A percentile compares a stretch with the other conserved stretches of the same genome.
Conservation (phyloP, 441 rosid species). For the Pelargonium australe region DNA sequence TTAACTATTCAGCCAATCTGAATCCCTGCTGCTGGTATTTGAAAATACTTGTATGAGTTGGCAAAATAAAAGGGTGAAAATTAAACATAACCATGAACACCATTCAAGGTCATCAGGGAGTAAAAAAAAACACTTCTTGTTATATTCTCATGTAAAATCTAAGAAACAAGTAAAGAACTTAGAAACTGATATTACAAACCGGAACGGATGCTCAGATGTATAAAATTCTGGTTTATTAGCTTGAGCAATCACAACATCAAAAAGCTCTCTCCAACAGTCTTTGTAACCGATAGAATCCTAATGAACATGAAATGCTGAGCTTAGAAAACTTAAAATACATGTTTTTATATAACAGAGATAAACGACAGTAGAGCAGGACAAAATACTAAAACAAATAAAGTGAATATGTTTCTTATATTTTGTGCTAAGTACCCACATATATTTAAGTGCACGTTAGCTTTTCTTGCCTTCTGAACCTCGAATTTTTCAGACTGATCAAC, state of each 20-base stretch:
- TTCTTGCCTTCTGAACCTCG: too few species aligned
- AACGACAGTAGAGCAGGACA: not conserved
- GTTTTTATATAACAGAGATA: not conserved
- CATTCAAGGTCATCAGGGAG: not conserved
- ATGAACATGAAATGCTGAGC: slow-evolving; percentile 22
- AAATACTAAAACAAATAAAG: not conserved
- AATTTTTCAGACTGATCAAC: too few species aligned
- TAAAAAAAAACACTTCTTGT: not conserved
- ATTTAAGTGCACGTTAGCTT: not conserved
- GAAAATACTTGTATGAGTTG: too few species aligned
- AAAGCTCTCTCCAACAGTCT: slow-evolving; percentile 91
- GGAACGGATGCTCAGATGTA: slow-evolving; percentile 94
- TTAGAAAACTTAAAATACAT: not conserved
- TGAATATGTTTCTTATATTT: not conserved
- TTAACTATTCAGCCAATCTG: not conserved
- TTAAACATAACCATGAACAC: not conserved
- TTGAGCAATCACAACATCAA: slow-evolving; percentile 95
- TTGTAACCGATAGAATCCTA: slow-evolving; percentile 60
- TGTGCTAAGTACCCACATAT: not conserved
- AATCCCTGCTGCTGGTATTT: not conserved
- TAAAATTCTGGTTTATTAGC: slow-evolving; percentile 95
- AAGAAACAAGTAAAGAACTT: slow-evolving; percentile 13
- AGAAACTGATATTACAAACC: slow-evolving; percentile 42
- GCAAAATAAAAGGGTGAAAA: not conserved
- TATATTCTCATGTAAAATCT: slow-evolving; percentile 6